Base-by-base conservation (phyloP, 768 basidiomycete genomes). In the Boletus coccyginus region DNA sequence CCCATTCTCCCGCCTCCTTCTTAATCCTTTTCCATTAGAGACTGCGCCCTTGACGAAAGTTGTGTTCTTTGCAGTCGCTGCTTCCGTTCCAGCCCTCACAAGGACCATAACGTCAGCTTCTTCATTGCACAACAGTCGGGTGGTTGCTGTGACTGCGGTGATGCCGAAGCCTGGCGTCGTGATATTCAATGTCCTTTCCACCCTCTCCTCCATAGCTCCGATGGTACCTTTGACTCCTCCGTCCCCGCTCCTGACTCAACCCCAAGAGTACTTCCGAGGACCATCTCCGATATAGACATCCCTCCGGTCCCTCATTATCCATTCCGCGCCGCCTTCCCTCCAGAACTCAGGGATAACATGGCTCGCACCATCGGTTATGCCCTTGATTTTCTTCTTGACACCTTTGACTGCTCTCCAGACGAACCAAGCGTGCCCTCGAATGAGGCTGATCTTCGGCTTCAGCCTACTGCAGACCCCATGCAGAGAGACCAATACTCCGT, bases 131-230 rank as follows among this genome's bases (percentile, higher is more conserved):
- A 92, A 55, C 94, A 97, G 62, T 87, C 90, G 0, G 90, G 94
- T 8, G 91, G 94, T 6, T 94, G 92, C 62, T 99, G 97, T 67
- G 94, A 98, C 72, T 98, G 96, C 64, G 94, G 94, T 16, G 95
- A 98, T 65, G 77, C 81, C 24, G 90, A 96, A 65, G 92, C 92
- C 2, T 98, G 94, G 94, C 81, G 85, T 35, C 64, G 68, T 7
- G 75, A 82, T 7, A 79, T 90, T 16, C 70, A 77, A 13, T 95
- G 93, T 69, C 85, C 87, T 0, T 83, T 82, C 65, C 92, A 96
- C 65, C 91, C 92, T 13, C 80, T 85, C 36, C 67, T 71, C 53
- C 61, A 53, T 44, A 67, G 64, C 10, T 12, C 58, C 2, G 58
- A 66, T 45, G 51, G 17, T 0, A 9, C 40, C 39, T 35, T 42